Base-by-base conservation (phyloP, 2,329 filamentous ascomycete species). In the Fusarium keratoplasticum region DNA sequence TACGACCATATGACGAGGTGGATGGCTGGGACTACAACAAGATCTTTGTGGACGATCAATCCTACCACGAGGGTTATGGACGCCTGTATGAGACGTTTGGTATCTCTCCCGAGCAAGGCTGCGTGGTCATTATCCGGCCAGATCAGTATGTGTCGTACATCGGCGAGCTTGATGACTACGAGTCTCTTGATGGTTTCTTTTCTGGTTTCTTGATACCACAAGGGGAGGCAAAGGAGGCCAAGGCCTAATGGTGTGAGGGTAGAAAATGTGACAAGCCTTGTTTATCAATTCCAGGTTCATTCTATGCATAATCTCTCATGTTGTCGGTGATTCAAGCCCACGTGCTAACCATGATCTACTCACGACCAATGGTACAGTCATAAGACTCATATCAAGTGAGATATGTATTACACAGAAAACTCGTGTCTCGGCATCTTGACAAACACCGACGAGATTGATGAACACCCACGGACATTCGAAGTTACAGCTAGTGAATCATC, bases 91-190 rank as follows among this genome's bases (percentile, higher is more conserved):
- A 86, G 65, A 86, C 85, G 5, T 92, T 91, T 66, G 92, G 91
- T 0, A 84, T 94, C 4, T 85, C 90, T 72, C 79, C 73, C 20
- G 81, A 38, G 2, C 35, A 82, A 18, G 92, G 92, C 0, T 90
- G 89, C 69, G 81, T 90, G 4, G 87, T 93, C 1, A 82, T 92
- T 2, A 83, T 91, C 2, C 81, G 93, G 58, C 93, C 92, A 2
- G 93, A 94, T 83, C 90, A 93, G 77, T 91, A 94, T 81, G 87
- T 94, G 40, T 70, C 72, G 6, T 75, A 70, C 25, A 29, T 75
- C 7, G 73, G 73, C 0, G 71, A 71, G 5, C 14, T 75, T 14
- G 70, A 76, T 5, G 64, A 75, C 36, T 60, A 42, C 18, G 36
- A 60, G 13, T 60, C 57, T 42, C 25, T 60, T 42, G 57, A 60